Percentiles rank a stretch among this genome's conserved stretches.
phyloP scores from a whole-genome alignment of 345 rosid genomes.

The Nasturtium officinale region DNA sequence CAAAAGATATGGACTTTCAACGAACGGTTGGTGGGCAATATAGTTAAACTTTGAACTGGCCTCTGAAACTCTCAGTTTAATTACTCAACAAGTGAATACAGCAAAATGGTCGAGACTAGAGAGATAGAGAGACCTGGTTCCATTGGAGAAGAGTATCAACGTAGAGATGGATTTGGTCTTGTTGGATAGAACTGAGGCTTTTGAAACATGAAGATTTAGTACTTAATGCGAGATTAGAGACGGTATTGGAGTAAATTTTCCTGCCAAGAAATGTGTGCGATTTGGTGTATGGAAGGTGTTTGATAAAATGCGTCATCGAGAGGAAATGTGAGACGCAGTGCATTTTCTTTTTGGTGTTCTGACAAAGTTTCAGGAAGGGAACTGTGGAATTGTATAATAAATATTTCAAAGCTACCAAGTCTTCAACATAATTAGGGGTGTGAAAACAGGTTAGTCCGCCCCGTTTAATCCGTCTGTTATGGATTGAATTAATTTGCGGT shows the following conservation, averaged over 20 bases:
- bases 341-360: too few species aligned
- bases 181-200: conserved; percentile 56
- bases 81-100: neutral
- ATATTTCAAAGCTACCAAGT: too few species aligned
- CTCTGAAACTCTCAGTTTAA: neutral
- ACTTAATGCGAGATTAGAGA: conserved; percentile 17
- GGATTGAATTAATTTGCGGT: too few species aligned
- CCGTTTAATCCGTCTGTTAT: too few species aligned
- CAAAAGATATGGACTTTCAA: neutral
- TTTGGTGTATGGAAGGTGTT: conserved; percentile 56
- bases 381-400: too few species aligned
- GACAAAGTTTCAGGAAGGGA: too few species aligned
- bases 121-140: conserved; percentile 78
- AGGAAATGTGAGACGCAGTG: too few species aligned
- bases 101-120: neutral
- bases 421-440: too few species aligned
- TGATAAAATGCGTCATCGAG: too few species aligned
- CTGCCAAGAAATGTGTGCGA: conserved; percentile 26
- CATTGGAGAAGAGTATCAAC: conserved; percentile 74
- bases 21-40: conserved; percentile 8
- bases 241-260: conserved; percentile 18
- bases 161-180: conserved; percentile 65
- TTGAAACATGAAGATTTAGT: conserved; percentile 46
- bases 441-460: too few species aligned
- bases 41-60: neutral